phyloP scores from a whole-genome alignment of 805 yeast genomes.

The Kluyveromyces dobzhanskii region DNA sequence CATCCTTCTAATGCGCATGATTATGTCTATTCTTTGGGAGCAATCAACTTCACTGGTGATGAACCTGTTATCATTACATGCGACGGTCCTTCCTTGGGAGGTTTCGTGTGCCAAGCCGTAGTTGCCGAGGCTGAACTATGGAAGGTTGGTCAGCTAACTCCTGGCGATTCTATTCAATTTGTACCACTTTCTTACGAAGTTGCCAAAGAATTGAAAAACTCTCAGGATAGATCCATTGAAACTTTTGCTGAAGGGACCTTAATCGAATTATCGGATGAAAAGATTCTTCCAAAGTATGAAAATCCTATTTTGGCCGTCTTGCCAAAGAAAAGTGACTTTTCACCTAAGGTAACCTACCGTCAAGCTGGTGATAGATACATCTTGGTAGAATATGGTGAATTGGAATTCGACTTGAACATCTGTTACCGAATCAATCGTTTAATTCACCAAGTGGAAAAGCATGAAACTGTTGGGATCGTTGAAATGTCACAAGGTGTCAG shows the following conservation, averaged over 20 bases:
- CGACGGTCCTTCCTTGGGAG: conserved; percentile 97
- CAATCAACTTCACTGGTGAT: conserved; percentile 96
- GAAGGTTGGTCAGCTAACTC: conserved; percentile 97
- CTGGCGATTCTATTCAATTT: conserved; percentile 81
- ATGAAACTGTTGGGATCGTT: conserved; percentile 68
- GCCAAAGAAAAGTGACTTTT: conserved; percentile 37
- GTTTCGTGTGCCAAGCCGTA: conserved; percentile 94
- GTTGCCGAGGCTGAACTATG: conserved; percentile 95
- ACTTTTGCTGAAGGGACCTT: conserved; percentile 10
- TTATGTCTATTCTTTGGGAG: conserved; percentile 93
- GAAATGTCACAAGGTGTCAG: conserved; percentile 98
- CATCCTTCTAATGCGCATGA: conserved; percentile 99
- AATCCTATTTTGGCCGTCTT: conserved; percentile 59
- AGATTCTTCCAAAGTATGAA: conserved; percentile 40
- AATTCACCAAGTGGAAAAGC: conserved; percentile 58
- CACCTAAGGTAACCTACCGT: conserved; percentile 75
- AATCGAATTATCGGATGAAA: conserved; percentile 25
- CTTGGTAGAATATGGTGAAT: conserved; percentile 88
- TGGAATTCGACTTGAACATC: conserved; percentile 73
- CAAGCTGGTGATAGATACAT: conserved; percentile 97
- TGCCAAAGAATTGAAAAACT: conserved; percentile 55
- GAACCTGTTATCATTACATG: conserved; percentile 96
- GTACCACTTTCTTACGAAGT: conserved; percentile 62
- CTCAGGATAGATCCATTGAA: conserved; percentile 51
- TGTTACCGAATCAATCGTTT: conserved; percentile 80